phyloP scores from a whole-genome alignment of 2,329 filamentous ascomycete species.

The Scortechinia acanthostroma region DNA sequence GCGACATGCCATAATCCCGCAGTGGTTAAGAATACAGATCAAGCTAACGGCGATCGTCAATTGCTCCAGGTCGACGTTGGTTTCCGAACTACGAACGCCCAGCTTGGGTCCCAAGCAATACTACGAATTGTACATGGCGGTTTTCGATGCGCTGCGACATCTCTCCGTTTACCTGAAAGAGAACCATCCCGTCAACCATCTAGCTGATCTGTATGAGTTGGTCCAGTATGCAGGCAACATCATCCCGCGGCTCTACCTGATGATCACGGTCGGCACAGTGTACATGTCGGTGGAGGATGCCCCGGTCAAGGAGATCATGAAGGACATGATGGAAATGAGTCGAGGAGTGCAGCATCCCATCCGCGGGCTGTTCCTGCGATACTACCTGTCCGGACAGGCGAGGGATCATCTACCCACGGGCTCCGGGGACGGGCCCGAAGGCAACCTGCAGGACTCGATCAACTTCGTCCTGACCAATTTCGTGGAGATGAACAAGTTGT shows the following conservation, averaged over 20 bases:
- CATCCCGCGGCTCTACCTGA: constrained; percentile 69
- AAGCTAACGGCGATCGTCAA: too few species aligned
- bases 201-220: constrained; percentile 70
- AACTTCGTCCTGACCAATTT: constrained; percentile 74
- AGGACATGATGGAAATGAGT: constrained; percentile 82
- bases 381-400: constrained; percentile 69
- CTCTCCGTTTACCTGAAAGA: constrained; percentile 71
- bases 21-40: too few species aligned
- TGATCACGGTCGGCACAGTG: constrained; percentile 73
- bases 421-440: constrained; percentile 63
- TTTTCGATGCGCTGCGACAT: constrained; percentile 71
- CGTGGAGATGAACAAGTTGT: constrained; percentile 77
- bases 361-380: constrained; percentile 66
- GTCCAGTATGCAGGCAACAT: constrained; percentile 75
- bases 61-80: constrained; percentile 57
- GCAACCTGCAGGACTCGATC: constrained; percentile 69
- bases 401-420: constrained; percentile 61
- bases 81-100: constrained; percentile 69
- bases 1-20: too few species aligned
- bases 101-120: constrained; percentile 72
- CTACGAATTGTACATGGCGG: constrained; percentile 75
- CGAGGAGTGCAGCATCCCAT: constrained; percentile 71
- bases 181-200: constrained; percentile 69
- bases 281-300: constrained; percentile 77
- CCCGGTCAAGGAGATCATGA: constrained; percentile 77